Evolutionary conservation across 768 basidiomycete genomes (phyloP), one percentile per base, ranked within the genome.

Genomic region (Mrakia gelida): DNA sequence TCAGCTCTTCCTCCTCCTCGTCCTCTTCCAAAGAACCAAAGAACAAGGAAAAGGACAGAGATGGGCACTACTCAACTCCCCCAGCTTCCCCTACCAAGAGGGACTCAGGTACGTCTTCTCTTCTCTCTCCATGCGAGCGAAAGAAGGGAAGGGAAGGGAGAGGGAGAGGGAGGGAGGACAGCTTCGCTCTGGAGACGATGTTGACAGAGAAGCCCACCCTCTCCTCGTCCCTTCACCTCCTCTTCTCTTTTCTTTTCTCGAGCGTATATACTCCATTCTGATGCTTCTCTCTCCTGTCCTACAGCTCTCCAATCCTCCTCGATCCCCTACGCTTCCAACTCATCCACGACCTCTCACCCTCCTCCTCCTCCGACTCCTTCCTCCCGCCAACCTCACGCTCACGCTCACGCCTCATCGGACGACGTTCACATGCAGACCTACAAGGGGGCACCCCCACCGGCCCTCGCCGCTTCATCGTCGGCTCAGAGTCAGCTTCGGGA

Each of bases 361-460:
- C 28, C 54, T 45, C 43, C 56, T 45, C 70, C 71, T 45, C 41
- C 52, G 1, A 61, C 45, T 16, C 67, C 45, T 13, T 30, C 65
- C 52, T 38, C 71, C 30, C 71, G 77, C 32, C 28, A 63, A 18
- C 32, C 63, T 41, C 62, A 73, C 59, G 34, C 56, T 11, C 76
- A 80, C 10, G 15, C 63, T 10, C n/a, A n/a, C n/a, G n/a, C n/a
- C n/a, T n/a, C n/a, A n/a, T 77, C 71, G 21, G 79, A 80, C 41
- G 92, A 93, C 82, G 86, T 92, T 9, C 90, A 90, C 82, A 93
- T 94, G 93, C 89, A 90, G 80, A 92, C 93, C 0, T 89, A 92
- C 41, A 92, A 89, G 83, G 90, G 88, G 30, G 65, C 68, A 21
- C 59, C 23, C 81, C 88, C 52, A 65, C 38, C 86, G 75, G 54